A percentile compares a stretch with the other conserved stretches of the same genome.
Evolutionary conservation across 441 rosid genomes (phyloP).

Genomic region (Codiaeum variegatum): DNA sequence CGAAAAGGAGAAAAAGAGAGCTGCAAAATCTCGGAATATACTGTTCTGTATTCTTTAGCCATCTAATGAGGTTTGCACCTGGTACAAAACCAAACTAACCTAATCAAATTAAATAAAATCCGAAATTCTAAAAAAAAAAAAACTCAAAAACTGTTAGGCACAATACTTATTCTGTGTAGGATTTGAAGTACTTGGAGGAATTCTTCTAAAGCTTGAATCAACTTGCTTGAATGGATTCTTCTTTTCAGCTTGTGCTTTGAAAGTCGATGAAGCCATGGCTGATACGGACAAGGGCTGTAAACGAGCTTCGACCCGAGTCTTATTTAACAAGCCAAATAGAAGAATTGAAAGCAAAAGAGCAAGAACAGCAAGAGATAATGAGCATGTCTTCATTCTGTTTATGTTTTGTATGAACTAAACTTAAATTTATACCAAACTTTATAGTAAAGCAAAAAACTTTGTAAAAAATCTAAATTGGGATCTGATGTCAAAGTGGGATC

Average conservation of each 20-base stretch:
- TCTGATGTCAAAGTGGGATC: slow-evolving; percentile 41
- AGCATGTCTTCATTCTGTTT: slow-evolving; percentile 41
- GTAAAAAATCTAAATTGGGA: slow-evolving; percentile 35
- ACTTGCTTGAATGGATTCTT: slow-evolving; percentile 38
- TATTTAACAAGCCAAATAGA: slow-evolving; percentile 35
- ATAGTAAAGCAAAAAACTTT: slow-evolving; percentile 14
- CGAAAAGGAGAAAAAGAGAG: background rate
- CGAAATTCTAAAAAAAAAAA: slow-evolving; percentile 18
- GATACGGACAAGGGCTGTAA: slow-evolving; percentile 24
- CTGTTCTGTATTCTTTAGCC: slow-evolving; percentile 23
- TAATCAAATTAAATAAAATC: slow-evolving; percentile 24
- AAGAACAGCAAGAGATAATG: slow-evolving; percentile 29
- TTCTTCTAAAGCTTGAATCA: slow-evolving; percentile 51
- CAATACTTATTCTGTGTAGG: slow-evolving; percentile 74
- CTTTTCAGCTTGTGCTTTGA: slow-evolving; percentile 30
- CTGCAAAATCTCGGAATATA: slow-evolving; percentile 23
- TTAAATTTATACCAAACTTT: background rate
- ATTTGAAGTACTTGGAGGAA: slow-evolving; percentile 61
- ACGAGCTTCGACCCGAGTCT: slow-evolving; percentile 42
- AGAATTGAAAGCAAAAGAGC: slow-evolving; percentile 40
- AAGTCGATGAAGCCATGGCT: slow-evolving; percentile 25
- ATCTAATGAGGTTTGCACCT: slow-evolving; percentile 32
- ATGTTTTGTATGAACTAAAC: background rate
- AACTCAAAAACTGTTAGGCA: slow-evolving; percentile 22
- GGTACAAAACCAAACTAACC: slow-evolving; percentile 27